These are phyloP conservation scores for Cystobasidium ongulense DNA, from an alignment of 768 basidiomycete genomes.

Conservation along the genomic window DNA sequence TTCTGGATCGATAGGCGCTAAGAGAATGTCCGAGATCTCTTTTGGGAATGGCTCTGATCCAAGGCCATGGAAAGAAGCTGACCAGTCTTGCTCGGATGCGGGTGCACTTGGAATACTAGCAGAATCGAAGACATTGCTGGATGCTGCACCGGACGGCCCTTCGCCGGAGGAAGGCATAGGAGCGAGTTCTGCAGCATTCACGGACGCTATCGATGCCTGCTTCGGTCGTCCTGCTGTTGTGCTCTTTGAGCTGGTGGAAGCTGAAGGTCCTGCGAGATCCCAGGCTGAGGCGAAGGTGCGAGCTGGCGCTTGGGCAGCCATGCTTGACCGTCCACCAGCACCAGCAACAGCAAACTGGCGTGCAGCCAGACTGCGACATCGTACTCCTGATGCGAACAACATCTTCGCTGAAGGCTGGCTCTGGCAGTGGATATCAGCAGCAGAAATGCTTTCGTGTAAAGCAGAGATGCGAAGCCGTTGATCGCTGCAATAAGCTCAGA, in stretches of 20 bases:
- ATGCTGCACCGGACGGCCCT: background rate
- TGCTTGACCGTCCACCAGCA: background rate
- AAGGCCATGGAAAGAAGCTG: slow-evolving; percentile 73
- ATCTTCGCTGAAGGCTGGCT: background rate
- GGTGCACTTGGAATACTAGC: background rate
- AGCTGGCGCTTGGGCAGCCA: background rate
- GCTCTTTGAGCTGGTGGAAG: background rate
- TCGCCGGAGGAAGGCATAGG: background rate
- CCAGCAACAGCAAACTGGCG: background rate
- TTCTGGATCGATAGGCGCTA: slow-evolving; percentile 62
- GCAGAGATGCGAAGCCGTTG: background rate
- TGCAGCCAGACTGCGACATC: background rate
- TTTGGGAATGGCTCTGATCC: slow-evolving; percentile 66
- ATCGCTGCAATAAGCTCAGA: background rate
- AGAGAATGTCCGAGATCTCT: slow-evolving; percentile 63
- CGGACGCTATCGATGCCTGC: background rate
- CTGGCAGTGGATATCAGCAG: background rate
- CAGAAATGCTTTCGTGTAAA: background rate
- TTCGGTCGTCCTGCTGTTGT: background rate
- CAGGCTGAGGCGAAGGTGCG: slow-evolving; percentile 5
- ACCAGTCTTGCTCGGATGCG: slow-evolving; percentile 57
- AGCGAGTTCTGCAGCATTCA: background rate
- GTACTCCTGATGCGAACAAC: background rate
- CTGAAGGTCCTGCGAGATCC: slow-evolving; percentile 12
- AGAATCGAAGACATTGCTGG: slow-evolving; percentile 10